phyloP scores from a whole-genome alignment of 805 yeast genomes.

The Diddensiella caesifluorescens region DNA sequence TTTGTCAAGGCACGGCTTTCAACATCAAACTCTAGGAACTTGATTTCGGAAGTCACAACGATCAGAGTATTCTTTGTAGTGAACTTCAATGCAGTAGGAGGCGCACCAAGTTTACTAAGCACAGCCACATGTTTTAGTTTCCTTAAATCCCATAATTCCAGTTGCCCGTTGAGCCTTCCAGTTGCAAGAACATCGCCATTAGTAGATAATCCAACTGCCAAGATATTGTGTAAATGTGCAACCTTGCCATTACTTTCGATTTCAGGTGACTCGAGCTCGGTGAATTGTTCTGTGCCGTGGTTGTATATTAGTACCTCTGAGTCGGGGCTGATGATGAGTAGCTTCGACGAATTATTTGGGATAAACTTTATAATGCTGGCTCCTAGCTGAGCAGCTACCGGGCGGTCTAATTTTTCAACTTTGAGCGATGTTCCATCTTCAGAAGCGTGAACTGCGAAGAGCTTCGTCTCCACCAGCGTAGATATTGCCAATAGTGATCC shows the following conservation, averaged over 20 bases:
- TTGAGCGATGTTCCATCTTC: conserved; percentile 4
- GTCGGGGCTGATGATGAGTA: conserved; percentile 26
- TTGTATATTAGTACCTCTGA: conserved; percentile 25
- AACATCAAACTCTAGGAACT: conserved; percentile 61
- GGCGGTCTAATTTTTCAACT: conserved; percentile 7
- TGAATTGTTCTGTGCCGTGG: conserved; percentile 10
- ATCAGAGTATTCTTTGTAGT: conserved; percentile 48
- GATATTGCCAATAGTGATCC: conserved; percentile 68
- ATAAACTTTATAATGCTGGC: conserved; percentile 18
- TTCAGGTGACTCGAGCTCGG: conserved; percentile 16
- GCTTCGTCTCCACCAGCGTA: conserved; percentile 58
- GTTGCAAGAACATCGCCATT: conserved; percentile 47
- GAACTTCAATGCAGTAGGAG: conserved; percentile 59
- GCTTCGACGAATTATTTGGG: conserved; percentile 14
- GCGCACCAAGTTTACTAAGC: conserved; percentile 54
- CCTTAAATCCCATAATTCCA: conserved; percentile 44
- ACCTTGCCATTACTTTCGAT: background rate
- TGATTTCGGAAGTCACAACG: conserved; percentile 68
- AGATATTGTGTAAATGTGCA: conserved; percentile 40
- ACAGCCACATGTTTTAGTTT: conserved; percentile 29
- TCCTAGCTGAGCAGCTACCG: conserved; percentile 11
- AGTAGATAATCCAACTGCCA: conserved; percentile 48
- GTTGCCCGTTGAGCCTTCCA: conserved; percentile 59
- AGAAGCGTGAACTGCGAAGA: conserved; percentile 54
- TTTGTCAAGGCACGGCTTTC: conserved; percentile 40